These are phyloP conservation scores for Prosopis cineraria DNA, from an alignment of 306 rosid genomes.

Conservation along the genomic window DNA sequence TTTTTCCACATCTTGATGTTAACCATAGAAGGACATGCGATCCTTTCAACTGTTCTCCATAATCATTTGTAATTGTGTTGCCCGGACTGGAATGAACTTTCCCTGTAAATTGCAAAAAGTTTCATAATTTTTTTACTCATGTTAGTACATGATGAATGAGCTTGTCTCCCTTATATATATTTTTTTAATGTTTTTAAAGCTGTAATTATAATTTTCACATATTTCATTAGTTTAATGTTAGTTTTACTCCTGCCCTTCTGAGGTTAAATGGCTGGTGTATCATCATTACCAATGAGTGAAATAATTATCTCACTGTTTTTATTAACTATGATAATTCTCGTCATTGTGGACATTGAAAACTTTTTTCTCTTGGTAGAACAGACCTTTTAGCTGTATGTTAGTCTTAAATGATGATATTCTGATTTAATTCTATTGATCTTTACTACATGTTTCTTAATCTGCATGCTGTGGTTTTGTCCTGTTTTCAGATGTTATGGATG, in stretches of 20 bases:
- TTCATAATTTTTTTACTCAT: not conserved
- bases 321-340: not conserved
- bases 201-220: not conserved
- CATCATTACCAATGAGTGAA: not conserved
- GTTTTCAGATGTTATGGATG: not conserved
- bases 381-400: no score
- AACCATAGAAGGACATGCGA: constrained; percentile 26
- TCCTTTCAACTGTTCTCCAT: not conserved
- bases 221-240: not conserved
- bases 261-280: not conserved
- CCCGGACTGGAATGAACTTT: not conserved
- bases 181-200: not conserved
- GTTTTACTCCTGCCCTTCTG: not conserved
- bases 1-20: not conserved
- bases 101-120: constrained; percentile 46
- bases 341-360: not conserved
- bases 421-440: not conserved
- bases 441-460: not conserved
- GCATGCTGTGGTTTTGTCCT: not conserved
- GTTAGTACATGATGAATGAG: not conserved
- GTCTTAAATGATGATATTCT: not conserved
- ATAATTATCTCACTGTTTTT: not conserved
- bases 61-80: not conserved
- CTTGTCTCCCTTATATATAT: no score
- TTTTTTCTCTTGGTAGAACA: not conserved